Evolutionary conservation across 768 basidiomycete genomes (phyloP).

Genomic region (Nevesoporus exiguus): DNA sequence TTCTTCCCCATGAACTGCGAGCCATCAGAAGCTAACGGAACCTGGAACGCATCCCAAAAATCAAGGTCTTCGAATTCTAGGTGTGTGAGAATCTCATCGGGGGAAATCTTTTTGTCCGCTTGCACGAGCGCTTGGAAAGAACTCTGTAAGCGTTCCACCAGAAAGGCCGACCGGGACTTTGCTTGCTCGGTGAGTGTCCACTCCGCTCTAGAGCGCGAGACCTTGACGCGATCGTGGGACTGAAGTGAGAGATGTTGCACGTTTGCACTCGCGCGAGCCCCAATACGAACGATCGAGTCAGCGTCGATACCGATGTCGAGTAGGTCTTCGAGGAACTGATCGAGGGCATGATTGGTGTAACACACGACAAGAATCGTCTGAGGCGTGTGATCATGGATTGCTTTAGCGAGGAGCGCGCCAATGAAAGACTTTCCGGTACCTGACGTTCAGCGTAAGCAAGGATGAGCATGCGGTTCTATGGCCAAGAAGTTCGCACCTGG

Average conservation of each 20-base stretch:
- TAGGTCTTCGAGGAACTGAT: slow-evolving; percentile 64
- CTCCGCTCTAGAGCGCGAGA: slow-evolving; percentile 31
- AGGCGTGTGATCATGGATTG: slow-evolving; percentile 45
- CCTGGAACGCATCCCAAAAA: slow-evolving; percentile 43
- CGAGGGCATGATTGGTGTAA: slow-evolving; percentile 73
- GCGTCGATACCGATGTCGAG: slow-evolving; percentile 55
- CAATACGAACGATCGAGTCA: slow-evolving; percentile 50
- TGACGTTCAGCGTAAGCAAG: slow-evolving; percentile 21
- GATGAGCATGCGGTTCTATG: background rate
- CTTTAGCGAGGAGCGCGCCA: slow-evolving; percentile 62
- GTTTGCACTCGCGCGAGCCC: slow-evolving; percentile 49
- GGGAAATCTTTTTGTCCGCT: slow-evolving; percentile 9
- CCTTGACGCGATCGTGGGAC: slow-evolving; percentile 32
- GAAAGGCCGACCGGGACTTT: slow-evolving; percentile 23
- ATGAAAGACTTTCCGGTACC: slow-evolving; percentile 77
- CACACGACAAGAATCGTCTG: slow-evolving; percentile 64
- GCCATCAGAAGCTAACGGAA: slow-evolving; percentile 43
- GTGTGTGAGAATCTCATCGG: slow-evolving; percentile 38
- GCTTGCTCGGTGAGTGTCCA: slow-evolving; percentile 42
- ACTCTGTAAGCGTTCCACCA: slow-evolving; percentile 23
- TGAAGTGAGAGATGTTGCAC: slow-evolving; percentile 48
- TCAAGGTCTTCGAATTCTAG: slow-evolving; percentile 51
- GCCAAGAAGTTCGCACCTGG: slow-evolving; percentile 44
- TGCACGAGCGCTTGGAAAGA: slow-evolving; percentile 31
- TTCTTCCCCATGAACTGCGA: slow-evolving; percentile 41